Conservation (phyloP, 768 basidiomycete genomes). For the Russula sp. region DNA sequence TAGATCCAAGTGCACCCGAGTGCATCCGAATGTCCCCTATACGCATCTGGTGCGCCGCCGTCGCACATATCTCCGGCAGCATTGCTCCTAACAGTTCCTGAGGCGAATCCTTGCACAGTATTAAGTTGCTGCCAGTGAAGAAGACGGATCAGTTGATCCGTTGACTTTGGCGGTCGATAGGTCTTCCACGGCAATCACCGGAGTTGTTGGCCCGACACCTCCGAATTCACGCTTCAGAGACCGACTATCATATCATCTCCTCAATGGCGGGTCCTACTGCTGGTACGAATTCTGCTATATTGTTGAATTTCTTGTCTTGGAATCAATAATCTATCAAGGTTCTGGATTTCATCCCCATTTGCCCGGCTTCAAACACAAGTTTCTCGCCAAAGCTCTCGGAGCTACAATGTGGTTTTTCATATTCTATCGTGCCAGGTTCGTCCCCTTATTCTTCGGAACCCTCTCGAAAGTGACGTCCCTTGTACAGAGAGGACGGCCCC, state of each 20-base stretch:
- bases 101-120: too few species aligned
- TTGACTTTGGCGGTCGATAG: too few species aligned
- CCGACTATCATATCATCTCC: not conserved
- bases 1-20: too few species aligned
- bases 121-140: too few species aligned
- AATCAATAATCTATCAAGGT: slow-evolving; percentile 32
- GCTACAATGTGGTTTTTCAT: slow-evolving; percentile 99
- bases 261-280: slow-evolving; percentile 22
- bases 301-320: not conserved
- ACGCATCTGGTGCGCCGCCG: too few species aligned
- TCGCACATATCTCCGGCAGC: too few species aligned
- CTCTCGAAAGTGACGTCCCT: not conserved
- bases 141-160: too few species aligned
- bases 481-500: slow-evolving; percentile 36
- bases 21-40: too few species aligned
- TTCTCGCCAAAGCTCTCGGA: slow-evolving; percentile 80
- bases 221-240: not conserved
- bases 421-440: slow-evolving; percentile 90
- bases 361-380: slow-evolving; percentile 66
- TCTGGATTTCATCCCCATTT: slow-evolving; percentile 88
- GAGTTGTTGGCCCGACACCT: not conserved
- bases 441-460: slow-evolving; percentile 20
- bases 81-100: too few species aligned
- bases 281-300: slow-evolving; percentile 2
- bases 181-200: slow-evolving; percentile 8